Conservation (phyloP, 768 basidiomycete genomes). For the Suillus occidentalis region DNA sequence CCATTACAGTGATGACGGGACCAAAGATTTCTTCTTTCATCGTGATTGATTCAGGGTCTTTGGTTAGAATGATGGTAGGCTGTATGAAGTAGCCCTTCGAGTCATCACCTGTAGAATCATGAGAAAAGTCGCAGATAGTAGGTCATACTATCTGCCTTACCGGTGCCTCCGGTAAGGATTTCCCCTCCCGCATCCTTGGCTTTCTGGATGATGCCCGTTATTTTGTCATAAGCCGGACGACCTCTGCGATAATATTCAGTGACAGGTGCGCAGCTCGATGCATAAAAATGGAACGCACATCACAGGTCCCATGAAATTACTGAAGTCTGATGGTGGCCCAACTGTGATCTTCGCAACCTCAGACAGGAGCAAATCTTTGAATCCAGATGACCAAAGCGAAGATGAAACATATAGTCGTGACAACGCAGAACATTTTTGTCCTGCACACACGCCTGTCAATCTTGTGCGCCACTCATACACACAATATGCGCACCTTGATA, state of each 20-base stretch:
- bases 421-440: conserved; percentile 96
- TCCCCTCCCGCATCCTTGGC: conserved; percentile 91
- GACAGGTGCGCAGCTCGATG: not conserved
- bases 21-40: conserved; percentile 98
- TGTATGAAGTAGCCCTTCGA: conserved; percentile 92
- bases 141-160: conserved; percentile 37
- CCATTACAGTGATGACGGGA: conserved; percentile 80
- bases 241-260: conserved; percentile 46
- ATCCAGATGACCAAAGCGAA: conserved; percentile 81
- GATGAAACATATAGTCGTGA: conserved; percentile 89
- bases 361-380: conserved; percentile 73
- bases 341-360: conserved; percentile 86
- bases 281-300: conserved; percentile 54
- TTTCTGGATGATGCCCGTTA: conserved; percentile 77
- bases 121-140: not conserved
- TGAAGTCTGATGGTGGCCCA: conserved; percentile 72
- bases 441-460: conserved; percentile 33
- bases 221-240: conserved; percentile 86
- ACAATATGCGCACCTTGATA: conserved; percentile 69
- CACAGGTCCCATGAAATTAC: conserved; percentile 94
- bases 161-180: conserved; percentile 81
- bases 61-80: conserved; percentile 91
- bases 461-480: not conserved
- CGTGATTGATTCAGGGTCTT: conserved; percentile 85
- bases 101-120: conserved; percentile 59